Percentiles rank a stretch among this genome's conserved stretches.
Evolutionary conservation across 345 rosid species (phyloP).

Genomic region (Lepidium didymum): DNA sequence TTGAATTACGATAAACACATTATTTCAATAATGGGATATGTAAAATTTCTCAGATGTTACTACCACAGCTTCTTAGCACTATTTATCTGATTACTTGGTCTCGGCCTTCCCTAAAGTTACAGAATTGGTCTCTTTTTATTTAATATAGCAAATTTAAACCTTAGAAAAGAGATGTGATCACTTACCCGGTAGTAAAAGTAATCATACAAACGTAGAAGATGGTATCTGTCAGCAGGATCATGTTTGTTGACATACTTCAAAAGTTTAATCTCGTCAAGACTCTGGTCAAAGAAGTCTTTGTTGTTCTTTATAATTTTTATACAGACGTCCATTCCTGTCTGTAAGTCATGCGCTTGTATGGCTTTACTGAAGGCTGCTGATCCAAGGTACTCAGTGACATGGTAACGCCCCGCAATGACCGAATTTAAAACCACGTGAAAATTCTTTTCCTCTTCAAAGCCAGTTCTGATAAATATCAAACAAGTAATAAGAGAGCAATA

Average conservation of each 20-base stretch:
- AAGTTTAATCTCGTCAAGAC: conserved; percentile 98
- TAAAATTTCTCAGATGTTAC: not conserved
- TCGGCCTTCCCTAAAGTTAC: not conserved
- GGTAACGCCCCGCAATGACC: conserved; percentile 94
- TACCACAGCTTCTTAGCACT: not conserved
- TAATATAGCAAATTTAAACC: not conserved
- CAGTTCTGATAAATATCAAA: conserved; percentile 62
- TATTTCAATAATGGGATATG: not conserved
- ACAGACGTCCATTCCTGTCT: conserved; percentile 98
- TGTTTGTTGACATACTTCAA: conserved; percentile 97
- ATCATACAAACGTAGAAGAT: conserved; percentile 93
- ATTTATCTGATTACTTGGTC: not conserved
- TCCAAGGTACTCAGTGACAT: conserved; percentile 98
- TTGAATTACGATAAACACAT: not conserved
- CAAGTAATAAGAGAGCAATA: conserved; percentile 6
- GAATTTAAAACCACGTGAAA: conserved; percentile 93
- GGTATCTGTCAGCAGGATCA: conserved; percentile 96
- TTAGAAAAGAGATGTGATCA: not conserved
- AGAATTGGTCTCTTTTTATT: not conserved
- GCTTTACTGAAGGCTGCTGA: conserved; percentile 99
- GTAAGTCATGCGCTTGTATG: conserved; percentile 98
- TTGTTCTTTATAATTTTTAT: conserved; percentile 97
- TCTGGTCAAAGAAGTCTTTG: conserved; percentile 99
- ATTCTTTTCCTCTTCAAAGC: conserved; percentile 99
- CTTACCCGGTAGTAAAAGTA: conserved; percentile 95